Base-by-base conservation (phyloP, 345 rosid species). In the Excoecaria cochinchinensis region DNA sequence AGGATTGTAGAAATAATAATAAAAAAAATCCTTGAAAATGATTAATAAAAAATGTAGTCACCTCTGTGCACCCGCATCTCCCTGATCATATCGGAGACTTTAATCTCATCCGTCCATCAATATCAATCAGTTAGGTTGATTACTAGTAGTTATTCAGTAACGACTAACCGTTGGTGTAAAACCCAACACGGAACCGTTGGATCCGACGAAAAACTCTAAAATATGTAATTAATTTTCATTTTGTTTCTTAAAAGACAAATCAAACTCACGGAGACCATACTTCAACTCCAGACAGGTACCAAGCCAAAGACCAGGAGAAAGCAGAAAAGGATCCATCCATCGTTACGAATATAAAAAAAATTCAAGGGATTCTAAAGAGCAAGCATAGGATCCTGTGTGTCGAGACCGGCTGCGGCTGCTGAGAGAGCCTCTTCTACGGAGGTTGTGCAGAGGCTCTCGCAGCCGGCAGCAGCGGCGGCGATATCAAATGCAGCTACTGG, bases 351-450 rank as follows among this genome's bases (percentile, higher is more conserved):
- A 19, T 46, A 44, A n/a, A 4, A 5, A 22, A 16, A 58, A 3
- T 21, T 11, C 31, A 56, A 57, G n/a, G 44, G 14, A 42, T 44
- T 46, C n/a, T 11, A 47, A 10, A 17, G 47, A 66, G 79, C 12
- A 71, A 80, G 53, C 47, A 81, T 77, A 81, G 83, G 83, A 73
- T 67, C 39, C 52, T 81, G 83, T 19, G 78, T 40, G 31, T 72
- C 83, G 0, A 81, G 69, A 47, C 80, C 56, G 5, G 77, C 80
- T 73, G 69, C 80, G 59, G 71, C 80, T 36, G 77, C 25, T 55
- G 52, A 60, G 76, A 64, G 78, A 19, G 79, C 78, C 82, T 64
- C 80, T 55, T 72, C 80, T 8, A 57, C 36, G 67, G 75, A 44
- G 38, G 75, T 57, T n/a, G 71, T 62, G 68, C 65, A 57, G 75